These are phyloP conservation scores for Sugiyamaella mastotermitis DNA, from an alignment of 805 yeast genomes.

Conservation along the genomic window DNA sequence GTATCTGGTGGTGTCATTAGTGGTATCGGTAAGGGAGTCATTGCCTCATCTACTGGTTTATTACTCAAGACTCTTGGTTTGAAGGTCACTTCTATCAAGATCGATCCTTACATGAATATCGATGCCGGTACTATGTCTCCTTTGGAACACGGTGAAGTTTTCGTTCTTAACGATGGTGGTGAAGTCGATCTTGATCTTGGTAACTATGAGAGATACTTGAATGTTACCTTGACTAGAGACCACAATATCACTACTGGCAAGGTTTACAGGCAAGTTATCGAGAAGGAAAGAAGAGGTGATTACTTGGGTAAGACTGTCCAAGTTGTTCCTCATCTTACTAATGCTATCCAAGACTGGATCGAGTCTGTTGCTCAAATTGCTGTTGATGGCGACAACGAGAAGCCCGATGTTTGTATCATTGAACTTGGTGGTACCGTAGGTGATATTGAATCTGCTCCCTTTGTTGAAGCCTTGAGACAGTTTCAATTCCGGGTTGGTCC, in stretches of 20 bases:
- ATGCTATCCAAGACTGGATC: constrained; percentile 98
- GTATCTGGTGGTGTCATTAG: constrained; percentile 99
- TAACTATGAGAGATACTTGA: constrained; percentile 94
- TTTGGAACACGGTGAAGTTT: constrained; percentile 97
- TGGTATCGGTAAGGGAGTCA: constrained; percentile 98
- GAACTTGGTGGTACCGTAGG: constrained; percentile 99
- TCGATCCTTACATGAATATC: constrained; percentile 98
- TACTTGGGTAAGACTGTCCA: constrained; percentile 99
- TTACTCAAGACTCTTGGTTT: constrained; percentile 87
- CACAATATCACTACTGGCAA: constrained; percentile 99
- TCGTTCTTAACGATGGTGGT: constrained; percentile 97
- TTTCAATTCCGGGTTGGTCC: constrained; percentile 95
- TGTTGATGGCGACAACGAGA: constrained; percentile 80
- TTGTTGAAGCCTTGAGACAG: constrained; percentile 97
- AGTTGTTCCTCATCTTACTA: constrained; percentile 96
- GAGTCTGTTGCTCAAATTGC: constrained; percentile 88
- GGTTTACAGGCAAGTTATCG: constrained; percentile 89
- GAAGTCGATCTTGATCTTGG: constrained; percentile 98
- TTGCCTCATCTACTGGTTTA: constrained; percentile 94
- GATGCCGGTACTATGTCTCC: constrained; percentile 99
- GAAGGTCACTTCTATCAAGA: constrained; percentile 94
- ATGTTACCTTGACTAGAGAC: constrained; percentile 85
- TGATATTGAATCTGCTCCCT: constrained; percentile 97
- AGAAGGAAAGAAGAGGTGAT: constrained; percentile 92
- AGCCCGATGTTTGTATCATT: constrained; percentile 93